Evolutionary conservation across 2,329 filamentous ascomycete species (phyloP).

Genomic region (Colletotrichum sp.): DNA sequence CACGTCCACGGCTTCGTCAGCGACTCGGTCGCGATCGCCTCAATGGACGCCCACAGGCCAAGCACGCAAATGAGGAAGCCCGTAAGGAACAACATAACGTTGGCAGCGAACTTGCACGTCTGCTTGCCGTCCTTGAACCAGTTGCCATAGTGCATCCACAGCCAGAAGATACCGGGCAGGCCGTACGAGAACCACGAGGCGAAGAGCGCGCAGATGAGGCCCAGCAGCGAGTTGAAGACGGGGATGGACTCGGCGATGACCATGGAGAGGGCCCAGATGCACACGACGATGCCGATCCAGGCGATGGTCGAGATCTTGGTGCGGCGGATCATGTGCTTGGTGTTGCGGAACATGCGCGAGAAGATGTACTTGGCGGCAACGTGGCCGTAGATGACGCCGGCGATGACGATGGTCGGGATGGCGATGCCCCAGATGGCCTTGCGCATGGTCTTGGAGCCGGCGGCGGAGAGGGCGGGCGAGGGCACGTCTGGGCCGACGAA

Average conservation of each 20-base stretch:
- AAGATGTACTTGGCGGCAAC: slow-evolving; percentile 72
- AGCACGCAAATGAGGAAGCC: slow-evolving; percentile 41
- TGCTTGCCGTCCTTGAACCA: slow-evolving; percentile 40
- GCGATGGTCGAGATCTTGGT: slow-evolving; percentile 55
- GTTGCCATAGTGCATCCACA: slow-evolving; percentile 50
- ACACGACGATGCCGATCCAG: slow-evolving; percentile 63
- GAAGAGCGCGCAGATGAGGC: slow-evolving; percentile 67
- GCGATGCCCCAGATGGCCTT: slow-evolving; percentile 74
- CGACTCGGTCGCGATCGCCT: slow-evolving; percentile 35
- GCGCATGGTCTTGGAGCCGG: slow-evolving; percentile 54
- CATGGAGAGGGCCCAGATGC: slow-evolving; percentile 66
- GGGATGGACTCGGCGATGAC: slow-evolving; percentile 74
- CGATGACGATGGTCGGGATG: slow-evolving; percentile 72
- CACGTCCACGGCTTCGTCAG: slow-evolving; percentile 41
- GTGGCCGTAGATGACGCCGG: slow-evolving; percentile 73
- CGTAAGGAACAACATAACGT: slow-evolving; percentile 34
- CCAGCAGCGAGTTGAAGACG: slow-evolving; percentile 70
- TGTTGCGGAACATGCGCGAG: slow-evolving; percentile 65
- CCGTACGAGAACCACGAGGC: slow-evolving; percentile 70
- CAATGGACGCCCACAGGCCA: slow-evolving; percentile 44
- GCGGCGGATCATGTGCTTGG: slow-evolving; percentile 57
- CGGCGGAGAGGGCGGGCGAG: slow-evolving; percentile 70
- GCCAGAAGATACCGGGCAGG: slow-evolving; percentile 52
- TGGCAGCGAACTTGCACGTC: slow-evolving; percentile 34
- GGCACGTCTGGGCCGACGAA: slow-evolving; percentile 66